Evolutionary conservation across 225 moss, liverwort and hornwort genomes (phyloP).

Genomic region (Rhytidiadelphus loreus): DNA sequence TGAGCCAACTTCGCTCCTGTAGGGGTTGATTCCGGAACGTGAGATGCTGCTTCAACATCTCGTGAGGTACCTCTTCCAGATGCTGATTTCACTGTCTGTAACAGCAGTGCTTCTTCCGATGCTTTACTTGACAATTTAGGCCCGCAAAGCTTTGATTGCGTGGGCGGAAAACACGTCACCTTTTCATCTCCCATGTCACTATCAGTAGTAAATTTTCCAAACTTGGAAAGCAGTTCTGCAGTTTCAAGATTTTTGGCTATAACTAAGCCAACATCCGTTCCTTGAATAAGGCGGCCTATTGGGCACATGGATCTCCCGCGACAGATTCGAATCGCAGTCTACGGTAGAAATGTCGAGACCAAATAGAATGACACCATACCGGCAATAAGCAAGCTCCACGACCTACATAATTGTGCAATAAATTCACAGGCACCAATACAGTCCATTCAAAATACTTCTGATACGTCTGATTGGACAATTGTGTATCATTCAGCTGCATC

Average conservation of each 20-base stretch:
- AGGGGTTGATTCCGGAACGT: background rate
- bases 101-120: slow-evolving; percentile 13
- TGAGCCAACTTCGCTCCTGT: background rate
- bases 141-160: background rate
- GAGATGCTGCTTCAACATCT: slow-evolving; percentile 17
- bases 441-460: background rate
- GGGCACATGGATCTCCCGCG: slow-evolving; percentile 34
- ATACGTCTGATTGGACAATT: background rate
- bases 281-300: slow-evolving; percentile 14
- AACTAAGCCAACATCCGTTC: slow-evolving; percentile 39
- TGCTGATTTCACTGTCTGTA: slow-evolving; percentile 8
- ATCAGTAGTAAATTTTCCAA: slow-evolving; percentile 2
- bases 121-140: background rate
- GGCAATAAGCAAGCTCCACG: slow-evolving; percentile 32
- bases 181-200: background rate
- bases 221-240: slow-evolving; percentile 34
- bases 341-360: slow-evolving; percentile 27
- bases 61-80: background rate
- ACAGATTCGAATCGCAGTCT: background rate
- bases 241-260: slow-evolving; percentile 39
- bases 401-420: slow-evolving; percentile 9
- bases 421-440: background rate
- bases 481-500: background rate
- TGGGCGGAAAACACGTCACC: background rate
- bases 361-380: slow-evolving; percentile 29